Base-by-base conservation (phyloP, 257 asterid genomes). In the Nemophila menziesii region DNA sequence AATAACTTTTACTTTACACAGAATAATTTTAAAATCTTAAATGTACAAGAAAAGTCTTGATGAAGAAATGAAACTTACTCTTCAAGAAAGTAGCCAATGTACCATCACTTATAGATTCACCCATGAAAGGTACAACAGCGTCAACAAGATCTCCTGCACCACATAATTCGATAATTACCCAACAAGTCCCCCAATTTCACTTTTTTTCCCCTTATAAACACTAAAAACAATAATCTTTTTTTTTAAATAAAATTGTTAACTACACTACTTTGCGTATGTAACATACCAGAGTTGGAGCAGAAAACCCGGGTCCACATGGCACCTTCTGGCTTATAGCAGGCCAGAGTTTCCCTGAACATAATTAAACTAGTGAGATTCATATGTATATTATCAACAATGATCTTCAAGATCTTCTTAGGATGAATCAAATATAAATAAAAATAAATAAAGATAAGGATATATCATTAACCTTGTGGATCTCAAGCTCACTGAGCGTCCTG, bases 61-160 rank as follows among this genome's bases (percentile, higher is more conserved):
- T n/a, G n/a, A n/a, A n/a, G n/a, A n/a, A 34, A 48, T 51, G 43
- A 27, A 13, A 51, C 74, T 16, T 80, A 87, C 95, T 78, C 79
- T 80, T 87, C 81, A 83, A 56, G 77, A 87, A 80, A 1, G 72
- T 65, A 9, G 95, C 95, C 42, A 87, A 56, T 1, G 95, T 87
- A 54, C 97, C 95, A 66, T 87, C 97, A 41, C 55, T 80, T 55
- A 80, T 83, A 16, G 97, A 87, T 84, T 87, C 97, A 19, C 97
- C 97, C 97, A 87, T 87, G 58, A 58, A 76, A 17, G 97, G 97
- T 20, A 87, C 97, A 27, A 87, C 90, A 63, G 95, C 97, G 54
- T 83, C 95, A 60, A 82, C 69, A 40, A 60, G 42, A 58, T 83
- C 93, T 46, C 83, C 92, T 60, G 59, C 73, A 75, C 71, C 64